phyloP scores from a whole-genome alignment of 306 rosid genomes.

The Ormosia semicastrata region DNA sequence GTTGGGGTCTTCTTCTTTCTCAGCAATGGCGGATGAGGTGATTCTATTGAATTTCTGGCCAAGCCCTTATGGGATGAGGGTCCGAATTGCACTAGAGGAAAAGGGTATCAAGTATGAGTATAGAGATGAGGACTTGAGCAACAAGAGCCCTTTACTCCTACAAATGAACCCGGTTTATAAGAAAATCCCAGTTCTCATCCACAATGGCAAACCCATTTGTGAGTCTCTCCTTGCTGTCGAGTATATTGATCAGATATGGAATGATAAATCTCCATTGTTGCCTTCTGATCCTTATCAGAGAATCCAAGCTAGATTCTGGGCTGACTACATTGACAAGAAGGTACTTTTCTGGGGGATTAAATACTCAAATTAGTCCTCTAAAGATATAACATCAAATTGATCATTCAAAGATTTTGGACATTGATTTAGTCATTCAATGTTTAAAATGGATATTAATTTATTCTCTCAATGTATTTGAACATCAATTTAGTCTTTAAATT shows the following conservation, averaged over 20 bases:
- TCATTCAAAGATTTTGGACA: no score
- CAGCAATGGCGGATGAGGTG: slow-evolving; percentile 41
- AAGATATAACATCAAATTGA: no score
- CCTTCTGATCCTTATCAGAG: slow-evolving; percentile 37
- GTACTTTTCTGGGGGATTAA: neutral
- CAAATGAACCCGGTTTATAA: slow-evolving; percentile 40
- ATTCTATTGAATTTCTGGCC: slow-evolving; percentile 36
- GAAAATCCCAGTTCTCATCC: slow-evolving; percentile 40
- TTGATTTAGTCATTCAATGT: no score
- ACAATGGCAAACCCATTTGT: slow-evolving; percentile 38
- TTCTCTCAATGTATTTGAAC: no score
- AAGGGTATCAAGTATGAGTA: slow-evolving; percentile 37
- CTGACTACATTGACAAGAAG: slow-evolving; percentile 30
- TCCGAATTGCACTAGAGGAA: slow-evolving; percentile 30
- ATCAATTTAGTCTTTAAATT: no score
- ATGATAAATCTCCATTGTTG: neutral
- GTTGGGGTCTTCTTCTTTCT: neutral
- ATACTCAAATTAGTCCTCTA: no score
- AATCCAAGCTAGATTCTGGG: slow-evolving; percentile 33
- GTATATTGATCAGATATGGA: slow-evolving; percentile 44
- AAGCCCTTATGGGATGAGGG: slow-evolving; percentile 35
- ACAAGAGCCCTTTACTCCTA: slow-evolving; percentile 29
- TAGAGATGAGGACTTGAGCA: slow-evolving; percentile 27
- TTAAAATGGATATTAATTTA: no score
- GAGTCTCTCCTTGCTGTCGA: slow-evolving; percentile 35